Evolutionary conservation across 1,139 yeast species (phyloP).

Genomic region (Hyphopichia wangnamkhiaoensis): DNA sequence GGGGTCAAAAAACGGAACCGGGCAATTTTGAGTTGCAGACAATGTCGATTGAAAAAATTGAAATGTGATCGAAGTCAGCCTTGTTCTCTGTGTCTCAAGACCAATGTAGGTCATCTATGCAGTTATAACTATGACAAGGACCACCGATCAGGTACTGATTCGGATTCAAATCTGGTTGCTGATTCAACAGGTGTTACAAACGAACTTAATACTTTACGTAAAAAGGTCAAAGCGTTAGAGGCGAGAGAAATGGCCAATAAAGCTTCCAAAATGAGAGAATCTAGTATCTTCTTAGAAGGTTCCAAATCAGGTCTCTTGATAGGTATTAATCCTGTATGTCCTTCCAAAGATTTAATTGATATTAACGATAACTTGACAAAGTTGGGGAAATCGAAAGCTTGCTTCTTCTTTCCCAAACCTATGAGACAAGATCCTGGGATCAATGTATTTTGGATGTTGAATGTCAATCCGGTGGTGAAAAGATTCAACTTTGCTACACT

Average conservation of each 20-base stretch:
- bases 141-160: not conserved
- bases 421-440: constrained; percentile 4
- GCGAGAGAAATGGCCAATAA: constrained; percentile 2
- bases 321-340: constrained; percentile 2
- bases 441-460: constrained; percentile 4
- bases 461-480: not conserved
- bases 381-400: constrained; percentile 7
- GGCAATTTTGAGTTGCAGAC: constrained; percentile 1
- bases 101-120: not conserved
- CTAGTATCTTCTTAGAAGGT: not conserved
- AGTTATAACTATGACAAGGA: constrained; percentile 1
- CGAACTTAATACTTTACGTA: not conserved
- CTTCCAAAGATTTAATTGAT: constrained; percentile 3
- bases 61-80: constrained; percentile 27
- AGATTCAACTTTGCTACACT: constrained; percentile 1
- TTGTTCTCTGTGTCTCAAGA: constrained; percentile 22
- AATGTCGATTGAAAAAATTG: constrained; percentile 14
- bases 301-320: constrained; percentile 1
- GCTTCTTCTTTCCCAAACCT: constrained; percentile 3
- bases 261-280: not conserved
- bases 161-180: not conserved
- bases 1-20: constrained; percentile 1
- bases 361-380: constrained; percentile 6
- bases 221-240: constrained; percentile 1
- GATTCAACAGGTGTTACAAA: not conserved